A percentile compares a stretch with the other conserved stretches of the same genome.
These are phyloP conservation scores for Alternaria panax DNA, from an alignment of 2,329 filamentous ascomycete species.

Conservation along the genomic window DNA sequence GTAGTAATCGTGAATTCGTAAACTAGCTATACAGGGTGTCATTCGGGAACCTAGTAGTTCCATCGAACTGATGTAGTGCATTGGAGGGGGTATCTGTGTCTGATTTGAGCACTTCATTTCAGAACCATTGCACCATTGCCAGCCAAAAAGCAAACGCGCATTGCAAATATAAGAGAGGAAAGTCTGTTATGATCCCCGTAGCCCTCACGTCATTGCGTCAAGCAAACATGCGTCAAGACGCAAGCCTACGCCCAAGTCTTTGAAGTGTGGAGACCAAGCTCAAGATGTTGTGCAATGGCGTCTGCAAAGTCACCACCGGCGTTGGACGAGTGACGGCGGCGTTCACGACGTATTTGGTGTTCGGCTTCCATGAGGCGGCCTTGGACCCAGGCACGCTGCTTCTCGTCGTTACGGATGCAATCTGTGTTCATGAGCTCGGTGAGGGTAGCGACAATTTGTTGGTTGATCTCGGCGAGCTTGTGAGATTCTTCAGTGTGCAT, in stretches of 20 bases:
- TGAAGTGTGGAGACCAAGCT: constrained; percentile 35
- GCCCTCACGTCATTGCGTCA: neutral
- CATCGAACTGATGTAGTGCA: constrained; percentile 8
- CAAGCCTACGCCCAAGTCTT: constrained; percentile 38
- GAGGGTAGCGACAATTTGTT: constrained; percentile 62
- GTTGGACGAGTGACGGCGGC: constrained; percentile 49
- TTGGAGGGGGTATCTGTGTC: constrained; percentile 32
- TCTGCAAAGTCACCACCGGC: constrained; percentile 45
- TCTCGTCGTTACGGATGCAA: constrained; percentile 56
- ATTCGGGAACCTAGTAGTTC: constrained; percentile 12
- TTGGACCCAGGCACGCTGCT: constrained; percentile 60
- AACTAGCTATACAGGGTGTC: constrained; percentile 7
- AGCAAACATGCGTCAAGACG: neutral
- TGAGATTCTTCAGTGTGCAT: constrained; percentile 53
- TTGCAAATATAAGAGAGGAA: constrained; percentile 8
- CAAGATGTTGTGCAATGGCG: constrained; percentile 47
- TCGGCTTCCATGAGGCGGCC: constrained; percentile 62
- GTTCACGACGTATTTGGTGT: constrained; percentile 56
- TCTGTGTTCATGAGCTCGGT: constrained; percentile 64
- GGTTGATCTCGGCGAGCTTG: constrained; percentile 59
- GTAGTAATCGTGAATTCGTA: constrained; percentile 1
- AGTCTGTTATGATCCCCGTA: neutral
- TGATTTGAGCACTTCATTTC: constrained; percentile 45
- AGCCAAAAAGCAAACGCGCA: constrained; percentile 3
- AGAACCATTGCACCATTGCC: constrained; percentile 31